A percentile compares a stretch with the other conserved stretches of the same genome.
Evolutionary conservation across 345 rosid genomes (phyloP).

Genomic region (Mallotus nudiflorus): DNA sequence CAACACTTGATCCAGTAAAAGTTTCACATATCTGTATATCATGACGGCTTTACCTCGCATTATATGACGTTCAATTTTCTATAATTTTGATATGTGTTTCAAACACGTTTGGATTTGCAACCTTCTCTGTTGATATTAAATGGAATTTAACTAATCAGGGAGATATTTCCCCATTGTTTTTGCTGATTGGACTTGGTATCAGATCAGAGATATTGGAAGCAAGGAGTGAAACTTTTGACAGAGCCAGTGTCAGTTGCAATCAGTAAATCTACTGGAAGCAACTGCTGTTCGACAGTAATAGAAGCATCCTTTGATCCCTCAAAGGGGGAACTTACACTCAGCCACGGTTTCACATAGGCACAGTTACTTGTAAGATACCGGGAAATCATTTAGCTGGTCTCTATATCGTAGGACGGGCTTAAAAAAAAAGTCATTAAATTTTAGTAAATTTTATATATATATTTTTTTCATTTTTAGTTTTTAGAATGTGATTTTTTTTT

Average conservation of each 20-base stretch:
- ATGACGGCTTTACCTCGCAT: neutral
- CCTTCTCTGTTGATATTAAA: too few relatives aligned
- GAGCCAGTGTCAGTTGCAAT: conserved; percentile 52
- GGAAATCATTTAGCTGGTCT: neutral
- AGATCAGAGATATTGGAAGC: conserved; percentile 80
- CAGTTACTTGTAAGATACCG: neutral
- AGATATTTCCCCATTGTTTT: too few relatives aligned
- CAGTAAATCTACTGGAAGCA: conserved; percentile 14
- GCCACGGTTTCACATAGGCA: conserved; percentile 21
- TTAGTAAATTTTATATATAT: too few relatives aligned
- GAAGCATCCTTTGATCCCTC: conserved; percentile 69
- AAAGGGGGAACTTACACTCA: conserved; percentile 56
- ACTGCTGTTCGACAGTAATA: conserved; percentile 38
- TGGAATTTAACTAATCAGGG: too few relatives aligned
- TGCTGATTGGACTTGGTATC: conserved; percentile 10
- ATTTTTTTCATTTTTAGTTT: too few relatives aligned
- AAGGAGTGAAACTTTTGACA: conserved; percentile 85
- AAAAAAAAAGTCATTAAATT: too few relatives aligned
- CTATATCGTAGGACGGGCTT: neutral
- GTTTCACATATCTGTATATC: neutral
- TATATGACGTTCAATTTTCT: neutral
- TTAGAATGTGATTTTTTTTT: too few relatives aligned
- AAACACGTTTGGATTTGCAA: neutral
- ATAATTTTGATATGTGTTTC: neutral
- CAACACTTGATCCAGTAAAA: neutral